Base-by-base conservation (phyloP, 768 basidiomycete species). In the Panus rudis region DNA sequence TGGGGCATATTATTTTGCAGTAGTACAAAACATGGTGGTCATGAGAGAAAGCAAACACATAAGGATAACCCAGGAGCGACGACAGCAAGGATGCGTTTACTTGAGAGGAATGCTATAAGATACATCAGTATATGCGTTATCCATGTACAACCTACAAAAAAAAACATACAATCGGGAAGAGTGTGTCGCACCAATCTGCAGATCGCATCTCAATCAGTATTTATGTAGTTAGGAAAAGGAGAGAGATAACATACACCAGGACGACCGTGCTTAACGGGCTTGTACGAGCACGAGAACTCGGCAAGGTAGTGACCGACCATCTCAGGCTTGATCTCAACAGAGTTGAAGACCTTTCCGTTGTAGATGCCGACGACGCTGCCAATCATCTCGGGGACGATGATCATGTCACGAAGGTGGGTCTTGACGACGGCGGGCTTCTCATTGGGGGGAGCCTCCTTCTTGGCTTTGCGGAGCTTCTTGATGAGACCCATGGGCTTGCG, bases 351-450 rank as follows among this genome's bases (percentile, higher is more conserved):
- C 79, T 94, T 94, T 62, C 92, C 92, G 62, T 92, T 94, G 82
- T 99, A 98, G 63, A 98, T 94, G 50, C 96, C 96, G 51, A 97
- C 82, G 53, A 98, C 90, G 59, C 81, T 85, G 49, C 96, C 96
- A 68, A 99, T 97, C 96, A 99, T 98, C 76, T 99, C 96, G 39
- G 96, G 96, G 47, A 99, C 96, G 68, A 99, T 84, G 68, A 98
- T 94, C 96, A 99, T 98, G 72, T 98, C 84, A 60, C 96, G 91
- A 57, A 99, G 76, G 70, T 99, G 96, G 45, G 96, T 99, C 79
- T 98, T 99, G 61, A 99, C 94, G 56, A 92, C 88, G 41, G 91
- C 78, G 47, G 96, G 96, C 77, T 99, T 98, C 73, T 98, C 93
- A 70, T 97, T 96, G 55, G 94, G 89, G 45, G 81, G 88, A n/a